Conservation (phyloP, 164 flowering plant species). For the Aristolochia fimbriata region DNA sequence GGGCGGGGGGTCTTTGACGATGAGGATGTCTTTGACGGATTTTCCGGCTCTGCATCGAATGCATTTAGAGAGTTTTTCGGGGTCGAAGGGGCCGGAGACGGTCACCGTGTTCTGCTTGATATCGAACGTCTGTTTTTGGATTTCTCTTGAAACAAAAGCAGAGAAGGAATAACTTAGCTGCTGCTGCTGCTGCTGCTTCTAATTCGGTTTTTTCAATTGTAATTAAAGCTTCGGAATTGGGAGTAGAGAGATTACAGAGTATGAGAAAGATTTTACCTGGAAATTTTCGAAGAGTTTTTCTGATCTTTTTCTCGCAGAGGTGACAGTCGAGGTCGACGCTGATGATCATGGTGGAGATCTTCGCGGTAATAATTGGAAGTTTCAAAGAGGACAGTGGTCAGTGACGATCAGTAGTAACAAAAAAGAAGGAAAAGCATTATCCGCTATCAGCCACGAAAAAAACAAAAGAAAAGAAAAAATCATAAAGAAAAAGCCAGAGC, state of each 20-base stretch:
- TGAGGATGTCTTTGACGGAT: constrained; percentile 4
- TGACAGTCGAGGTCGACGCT: constrained; percentile 30
- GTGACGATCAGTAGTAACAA: not conserved
- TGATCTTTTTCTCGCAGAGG: constrained; percentile 29
- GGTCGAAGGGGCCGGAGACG: constrained; percentile 12
- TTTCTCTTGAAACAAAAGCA: constrained; percentile 6
- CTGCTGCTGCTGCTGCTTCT: too few species aligned
- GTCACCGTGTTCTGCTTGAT: constrained; percentile 8
- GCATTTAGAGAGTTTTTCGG: constrained; percentile 6
- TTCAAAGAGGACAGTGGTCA: not conserved
- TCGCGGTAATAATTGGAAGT: not conserved
- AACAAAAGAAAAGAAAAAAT: not conserved
- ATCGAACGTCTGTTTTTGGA: constrained; percentile 7
- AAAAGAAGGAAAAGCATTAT: not conserved
- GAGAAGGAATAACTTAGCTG: not conserved
- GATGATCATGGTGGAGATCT: constrained; percentile 23
- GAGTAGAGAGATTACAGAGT: not conserved
- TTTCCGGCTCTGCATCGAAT: constrained; percentile 10
- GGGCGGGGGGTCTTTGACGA: not conserved
- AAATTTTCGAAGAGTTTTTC: constrained; percentile 25
- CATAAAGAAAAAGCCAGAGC: not conserved
- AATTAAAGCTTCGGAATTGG: too few species aligned
- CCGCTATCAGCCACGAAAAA: not conserved
- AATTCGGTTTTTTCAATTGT: too few species aligned
- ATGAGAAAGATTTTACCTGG: constrained; percentile 17